These are phyloP conservation scores for Cairneyella variabilis DNA, from an alignment of 495 filamentous ascomycete genomes.

Conservation along the genomic window DNA sequence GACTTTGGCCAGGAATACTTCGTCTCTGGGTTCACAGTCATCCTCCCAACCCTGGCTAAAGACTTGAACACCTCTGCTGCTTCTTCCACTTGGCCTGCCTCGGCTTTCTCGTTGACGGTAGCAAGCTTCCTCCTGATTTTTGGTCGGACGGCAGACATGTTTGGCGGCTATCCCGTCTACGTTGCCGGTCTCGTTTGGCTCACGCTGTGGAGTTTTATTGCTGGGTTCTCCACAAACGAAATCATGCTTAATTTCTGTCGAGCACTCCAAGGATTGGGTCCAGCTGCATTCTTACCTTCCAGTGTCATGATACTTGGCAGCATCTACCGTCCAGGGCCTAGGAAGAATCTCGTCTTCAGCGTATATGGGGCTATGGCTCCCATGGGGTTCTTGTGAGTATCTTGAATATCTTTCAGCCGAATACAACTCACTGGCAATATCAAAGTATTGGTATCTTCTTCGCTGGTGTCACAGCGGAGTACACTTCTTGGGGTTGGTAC, in stretches of 20 bases:
- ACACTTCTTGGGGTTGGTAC: constrained; percentile 68
- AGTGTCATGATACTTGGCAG: constrained; percentile 77
- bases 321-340: constrained; percentile 75
- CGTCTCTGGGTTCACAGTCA: constrained; percentile 80
- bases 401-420: not conserved
- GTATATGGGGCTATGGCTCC: constrained; percentile 76
- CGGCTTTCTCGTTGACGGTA: constrained; percentile 70
- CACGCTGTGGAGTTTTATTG: constrained; percentile 64
- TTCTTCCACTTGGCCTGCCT: constrained; percentile 75
- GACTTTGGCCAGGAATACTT: constrained; percentile 61
- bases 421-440: not conserved
- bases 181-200: constrained; percentile 68
- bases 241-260: constrained; percentile 72
- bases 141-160: constrained; percentile 72
- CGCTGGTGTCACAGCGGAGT: constrained; percentile 65
- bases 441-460: constrained; percentile 62
- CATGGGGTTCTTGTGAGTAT: constrained; percentile 63
- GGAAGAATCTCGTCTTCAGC: constrained; percentile 83
- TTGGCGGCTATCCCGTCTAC: constrained; percentile 72
- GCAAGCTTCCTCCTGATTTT: constrained; percentile 73
- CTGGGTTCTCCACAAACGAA: constrained; percentile 66
- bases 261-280: constrained; percentile 75
- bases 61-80: constrained; percentile 61
- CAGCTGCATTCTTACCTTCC: constrained; percentile 73
- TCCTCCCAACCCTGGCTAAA: constrained; percentile 63